These are phyloP conservation scores for Micractinium sp. DNA, from an alignment of 139 green algal genomes.

Conservation along the genomic window DNA sequence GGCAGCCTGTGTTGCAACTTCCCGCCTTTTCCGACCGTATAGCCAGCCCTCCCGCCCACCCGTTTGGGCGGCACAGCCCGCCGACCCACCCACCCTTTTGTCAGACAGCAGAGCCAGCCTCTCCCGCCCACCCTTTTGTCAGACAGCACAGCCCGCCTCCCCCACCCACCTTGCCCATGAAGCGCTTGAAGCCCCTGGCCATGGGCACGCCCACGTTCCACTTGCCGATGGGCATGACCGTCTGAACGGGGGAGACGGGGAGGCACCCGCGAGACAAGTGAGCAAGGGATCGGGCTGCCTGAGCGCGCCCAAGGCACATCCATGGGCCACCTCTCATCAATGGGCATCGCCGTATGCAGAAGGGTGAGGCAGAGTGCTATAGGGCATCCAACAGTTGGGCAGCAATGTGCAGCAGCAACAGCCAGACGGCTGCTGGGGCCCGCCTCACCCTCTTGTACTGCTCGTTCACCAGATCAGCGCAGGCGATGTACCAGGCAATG, in stretches of 20 bases:
- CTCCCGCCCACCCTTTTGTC: not conserved
- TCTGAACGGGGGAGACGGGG: not conserved
- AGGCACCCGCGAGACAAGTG: not conserved
- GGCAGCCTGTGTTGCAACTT: too few relatives aligned
- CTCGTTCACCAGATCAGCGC: conserved; percentile 36
- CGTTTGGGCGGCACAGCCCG: too few relatives aligned
- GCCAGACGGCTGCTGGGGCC: too few relatives aligned
- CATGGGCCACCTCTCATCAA: too few relatives aligned
- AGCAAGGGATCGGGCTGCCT: not conserved
- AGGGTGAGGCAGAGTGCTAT: too few relatives aligned
- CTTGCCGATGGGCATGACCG: conserved; percentile 35
- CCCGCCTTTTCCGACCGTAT: too few relatives aligned
- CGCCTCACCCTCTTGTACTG: conserved; percentile 27
- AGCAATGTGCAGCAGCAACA: too few relatives aligned
- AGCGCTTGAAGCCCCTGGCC: conserved; percentile 22
- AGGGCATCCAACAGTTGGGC: too few relatives aligned
- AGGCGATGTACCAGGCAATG: conserved; percentile 38
- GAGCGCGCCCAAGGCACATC: not conserved
- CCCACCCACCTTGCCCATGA: conserved; percentile 13
- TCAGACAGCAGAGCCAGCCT: not conserved
- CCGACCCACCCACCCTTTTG: too few relatives aligned
- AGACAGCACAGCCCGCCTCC: not conserved
- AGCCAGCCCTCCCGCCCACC: too few relatives aligned
- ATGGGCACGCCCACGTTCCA: conserved; percentile 27
- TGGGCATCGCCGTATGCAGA: too few relatives aligned